Percentiles rank a stretch among this genome's conserved stretches.
These are phyloP conservation scores for Cercospora zeina DNA, from an alignment of 2,329 filamentous ascomycete genomes.

Conservation along the genomic window DNA sequence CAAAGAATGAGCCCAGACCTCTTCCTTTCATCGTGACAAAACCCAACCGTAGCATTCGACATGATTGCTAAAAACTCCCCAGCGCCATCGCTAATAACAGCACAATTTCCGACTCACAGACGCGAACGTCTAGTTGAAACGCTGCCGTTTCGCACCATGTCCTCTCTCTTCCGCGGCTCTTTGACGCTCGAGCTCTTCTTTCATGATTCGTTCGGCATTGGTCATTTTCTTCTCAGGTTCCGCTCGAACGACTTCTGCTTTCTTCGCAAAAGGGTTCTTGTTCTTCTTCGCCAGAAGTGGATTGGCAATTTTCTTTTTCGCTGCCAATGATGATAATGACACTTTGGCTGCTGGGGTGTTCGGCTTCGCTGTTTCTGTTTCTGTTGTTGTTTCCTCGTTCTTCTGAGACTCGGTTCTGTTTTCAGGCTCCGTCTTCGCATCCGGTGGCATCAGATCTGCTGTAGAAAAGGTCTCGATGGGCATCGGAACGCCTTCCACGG, in stretches of 20 bases:
- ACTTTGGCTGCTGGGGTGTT: constrained; percentile 48
- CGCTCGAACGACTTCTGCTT: constrained; percentile 58
- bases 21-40: background rate
- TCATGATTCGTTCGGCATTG: constrained; percentile 86
- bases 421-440: constrained; percentile 5
- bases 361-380: constrained; percentile 32
- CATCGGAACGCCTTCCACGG: constrained; percentile 30
- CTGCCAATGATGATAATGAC: constrained; percentile 69
- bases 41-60: constrained; percentile 7
- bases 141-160: constrained; percentile 25
- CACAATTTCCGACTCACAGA: background rate
- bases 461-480: constrained; percentile 38
- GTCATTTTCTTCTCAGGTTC: constrained; percentile 79
- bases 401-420: constrained; percentile 17
- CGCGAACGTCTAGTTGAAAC: constrained; percentile 12
- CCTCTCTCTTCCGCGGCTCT: constrained; percentile 39
- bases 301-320: constrained; percentile 65
- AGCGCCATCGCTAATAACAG: constrained; percentile 19
- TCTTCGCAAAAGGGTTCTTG: constrained; percentile 70
- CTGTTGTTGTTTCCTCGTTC: constrained; percentile 12
- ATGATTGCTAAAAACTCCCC: background rate
- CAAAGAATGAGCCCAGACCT: background rate
- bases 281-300: constrained; percentile 80
- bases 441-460: constrained; percentile 2
- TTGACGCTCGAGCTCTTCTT: constrained; percentile 53